Evolutionary conservation across 345 rosid species (phyloP), one percentile per base, ranked within the genome.

Genomic region (Arabidopsis thaliana): DNA sequence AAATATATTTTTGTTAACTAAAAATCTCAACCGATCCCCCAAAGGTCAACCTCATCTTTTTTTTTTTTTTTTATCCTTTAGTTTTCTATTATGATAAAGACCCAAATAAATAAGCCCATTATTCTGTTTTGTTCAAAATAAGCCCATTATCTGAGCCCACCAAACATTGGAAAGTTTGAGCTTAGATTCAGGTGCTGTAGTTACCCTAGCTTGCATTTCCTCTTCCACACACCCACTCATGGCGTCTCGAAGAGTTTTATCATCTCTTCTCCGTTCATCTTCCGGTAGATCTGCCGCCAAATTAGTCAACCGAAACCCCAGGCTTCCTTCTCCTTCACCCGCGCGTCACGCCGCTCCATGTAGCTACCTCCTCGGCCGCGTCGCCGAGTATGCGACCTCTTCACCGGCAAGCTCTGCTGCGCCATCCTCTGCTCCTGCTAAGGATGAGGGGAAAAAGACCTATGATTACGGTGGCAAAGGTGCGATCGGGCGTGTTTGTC

Each of bases 401-500:
- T 78, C 87, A 0, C 87, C 96, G 6, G 83, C 96, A 23, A 76
- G 82, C 4, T 40, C 81, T 0, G 52, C 72, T 48, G 60, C 80
- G 2, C 42, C 80, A 0, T 63, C 87, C 0, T 59, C 93, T 0
- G 16, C 85, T 0, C 65, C 96, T 4, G 65, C 86, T 0, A 71
- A 81, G 7, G 81, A 66, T 12, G 80, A 82, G 14, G 76, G 51
- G 6, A 82, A 83, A 8, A 93, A 89, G 83, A 72, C 73, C 0
- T 79, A 83, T 30, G 98, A 94, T 68, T 91, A 84, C 76, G 93
- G 96, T 4, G 97, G 97, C 0, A 83, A 88, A 30, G 97, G 97
- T 10, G 72, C 99, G 69, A 87, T 95, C 82, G 98, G 98, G 23
- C 83, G 85, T 58, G 96, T 94, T 6, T 94, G 96, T 58, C 98